Conservation (phyloP, 2,329 filamentous ascomycete species). For the Samsoniella hepiali region DNA sequence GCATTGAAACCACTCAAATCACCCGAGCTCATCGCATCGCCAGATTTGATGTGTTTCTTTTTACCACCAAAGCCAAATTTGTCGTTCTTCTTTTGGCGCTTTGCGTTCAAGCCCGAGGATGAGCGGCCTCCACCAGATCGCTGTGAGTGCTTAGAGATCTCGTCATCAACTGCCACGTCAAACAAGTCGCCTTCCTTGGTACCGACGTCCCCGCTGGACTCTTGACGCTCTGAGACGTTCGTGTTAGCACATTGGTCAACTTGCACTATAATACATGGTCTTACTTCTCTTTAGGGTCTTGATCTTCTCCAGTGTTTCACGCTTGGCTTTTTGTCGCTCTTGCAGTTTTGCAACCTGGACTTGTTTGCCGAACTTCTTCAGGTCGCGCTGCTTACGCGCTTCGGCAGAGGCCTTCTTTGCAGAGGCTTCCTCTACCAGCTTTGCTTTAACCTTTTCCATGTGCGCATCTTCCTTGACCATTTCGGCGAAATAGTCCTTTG, state of each 20-base stretch:
- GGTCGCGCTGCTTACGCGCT: conserved; percentile 84
- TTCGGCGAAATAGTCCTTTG: conserved; percentile 95
- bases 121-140: conserved; percentile 39
- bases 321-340: conserved; percentile 89
- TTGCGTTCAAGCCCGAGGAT: conserved; percentile 50
- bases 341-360: conserved; percentile 95
- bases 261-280: conserved; percentile 35
- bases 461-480: conserved; percentile 99
- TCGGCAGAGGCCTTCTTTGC: conserved; percentile 89
- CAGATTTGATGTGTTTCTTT: conserved; percentile 88
- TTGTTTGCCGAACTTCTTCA: conserved; percentile 99
- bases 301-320: conserved; percentile 92
- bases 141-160: conserved; percentile 45
- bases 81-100: conserved; percentile 89
- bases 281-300: conserved; percentile 91
- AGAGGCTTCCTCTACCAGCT: conserved; percentile 87
- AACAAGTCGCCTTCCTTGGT: conserved; percentile 84
- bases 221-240: conserved; percentile 73
- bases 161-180: conserved; percentile 78
- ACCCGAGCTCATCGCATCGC: conserved; percentile 76
- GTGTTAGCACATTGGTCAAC: conserved; percentile 23
- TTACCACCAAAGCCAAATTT: conserved; percentile 97
- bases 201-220: conserved; percentile 57
- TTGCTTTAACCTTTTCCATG: conserved; percentile 94
- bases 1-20: conserved; percentile 78